These are phyloP conservation scores for Chlorella sp. DNA, from an alignment of 139 green algal genomes.

Conservation along the genomic window DNA sequence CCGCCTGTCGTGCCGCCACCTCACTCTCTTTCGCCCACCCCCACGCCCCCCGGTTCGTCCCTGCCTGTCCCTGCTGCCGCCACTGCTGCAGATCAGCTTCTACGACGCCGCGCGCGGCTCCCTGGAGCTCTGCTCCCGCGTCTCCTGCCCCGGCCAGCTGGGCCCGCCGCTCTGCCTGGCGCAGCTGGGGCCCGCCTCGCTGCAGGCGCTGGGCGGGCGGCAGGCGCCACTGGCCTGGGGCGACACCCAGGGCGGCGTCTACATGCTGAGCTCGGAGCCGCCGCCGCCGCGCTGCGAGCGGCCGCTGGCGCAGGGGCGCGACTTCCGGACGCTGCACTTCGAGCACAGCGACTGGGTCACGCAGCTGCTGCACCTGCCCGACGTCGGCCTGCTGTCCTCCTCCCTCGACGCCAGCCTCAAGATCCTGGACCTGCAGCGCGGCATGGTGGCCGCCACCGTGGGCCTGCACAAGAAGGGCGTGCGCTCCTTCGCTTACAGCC, in stretches of 20 bases:
- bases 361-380: constrained; percentile 44
- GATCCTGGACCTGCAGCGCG: constrained; percentile 47
- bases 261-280: constrained; percentile 11
- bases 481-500: constrained; percentile 74
- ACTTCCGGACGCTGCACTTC: constrained; percentile 71
- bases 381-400: constrained; percentile 73
- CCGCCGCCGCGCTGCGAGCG: constrained; percentile 11
- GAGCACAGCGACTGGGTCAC: constrained; percentile 85
- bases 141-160: constrained; percentile 56
- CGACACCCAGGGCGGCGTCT: constrained; percentile 18
- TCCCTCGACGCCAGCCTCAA: constrained; percentile 76
- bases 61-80: background rate
- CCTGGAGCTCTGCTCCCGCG: constrained; percentile 64
- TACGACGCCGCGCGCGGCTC: constrained; percentile 74
- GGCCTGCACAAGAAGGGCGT: constrained; percentile 65
- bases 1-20: too few relatives aligned
- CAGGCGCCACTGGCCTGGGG: constrained; percentile 8
- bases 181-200: too few relatives aligned
- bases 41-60: too few relatives aligned
- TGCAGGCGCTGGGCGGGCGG: background rate
- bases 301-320: constrained; percentile 37
- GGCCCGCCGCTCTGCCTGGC: constrained; percentile 67
- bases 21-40: too few relatives aligned
- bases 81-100: constrained; percentile 59
- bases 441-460: constrained; percentile 25